Evolutionary conservation across 306 rosid species (phyloP).

Genomic region (Mucuna pruriens): DNA sequence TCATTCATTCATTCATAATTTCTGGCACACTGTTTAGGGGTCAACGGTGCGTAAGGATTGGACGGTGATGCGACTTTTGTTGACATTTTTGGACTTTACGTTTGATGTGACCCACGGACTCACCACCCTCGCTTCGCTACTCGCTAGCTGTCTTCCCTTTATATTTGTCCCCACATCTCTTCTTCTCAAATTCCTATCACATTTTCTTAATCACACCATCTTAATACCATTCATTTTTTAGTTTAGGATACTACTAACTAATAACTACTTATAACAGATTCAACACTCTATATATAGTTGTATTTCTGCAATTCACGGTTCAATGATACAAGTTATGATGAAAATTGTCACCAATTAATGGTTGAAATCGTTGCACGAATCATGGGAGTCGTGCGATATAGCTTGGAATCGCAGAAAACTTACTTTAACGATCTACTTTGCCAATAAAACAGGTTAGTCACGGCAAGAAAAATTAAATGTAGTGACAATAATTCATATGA

Average conservation of each 20-base stretch:
- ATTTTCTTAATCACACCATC: too few relatives aligned
- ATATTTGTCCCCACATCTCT: background rate
- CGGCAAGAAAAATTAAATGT: too few relatives aligned
- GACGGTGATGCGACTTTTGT: slow-evolving; percentile 54
- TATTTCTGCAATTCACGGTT: background rate
- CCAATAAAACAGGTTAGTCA: too few relatives aligned
- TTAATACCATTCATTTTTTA: too few relatives aligned
- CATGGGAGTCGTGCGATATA: background rate
- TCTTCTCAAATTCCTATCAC: background rate
- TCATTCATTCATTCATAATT: slow-evolving; percentile 30
- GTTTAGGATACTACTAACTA: too few relatives aligned
- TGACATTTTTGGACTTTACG: slow-evolving; percentile 44
- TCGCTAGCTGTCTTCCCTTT: slow-evolving; percentile 40
- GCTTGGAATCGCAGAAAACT: background rate
- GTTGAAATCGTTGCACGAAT: background rate
- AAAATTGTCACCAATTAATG: background rate
- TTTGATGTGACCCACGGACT: slow-evolving; percentile 50
- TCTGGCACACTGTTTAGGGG: slow-evolving; percentile 44
- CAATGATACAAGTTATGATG: background rate
- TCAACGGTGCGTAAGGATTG: slow-evolving; percentile 57
- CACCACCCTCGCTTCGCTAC: background rate
- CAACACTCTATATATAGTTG: too few relatives aligned
- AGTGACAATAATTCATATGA: too few relatives aligned
- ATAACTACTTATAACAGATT: too few relatives aligned
- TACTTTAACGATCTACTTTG: background rate